phyloP scores from a whole-genome alignment of 306 rosid genomes.

The Rosa lucieae region DNA sequence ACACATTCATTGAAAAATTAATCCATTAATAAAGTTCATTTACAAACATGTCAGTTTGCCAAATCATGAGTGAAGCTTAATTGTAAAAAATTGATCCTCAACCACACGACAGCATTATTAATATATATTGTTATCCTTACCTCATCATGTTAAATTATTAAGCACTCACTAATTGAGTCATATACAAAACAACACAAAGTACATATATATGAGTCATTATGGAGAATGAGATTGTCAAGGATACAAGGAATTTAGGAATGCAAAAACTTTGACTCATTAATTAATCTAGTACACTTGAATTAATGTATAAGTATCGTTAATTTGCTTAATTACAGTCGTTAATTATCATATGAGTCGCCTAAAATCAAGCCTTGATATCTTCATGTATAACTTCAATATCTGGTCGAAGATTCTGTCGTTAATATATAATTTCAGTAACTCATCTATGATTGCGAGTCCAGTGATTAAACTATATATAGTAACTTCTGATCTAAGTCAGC shows the following conservation, averaged over 20 bases:
- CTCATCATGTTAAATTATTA: not conserved
- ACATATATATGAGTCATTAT: not conserved
- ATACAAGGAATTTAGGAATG: not conserved
- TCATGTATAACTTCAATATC: not conserved
- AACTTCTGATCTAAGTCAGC: not conserved
- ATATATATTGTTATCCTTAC: not conserved
- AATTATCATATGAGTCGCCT: not conserved
- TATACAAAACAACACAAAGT: not conserved
- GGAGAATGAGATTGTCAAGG: not conserved
- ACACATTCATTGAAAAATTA: not conserved
- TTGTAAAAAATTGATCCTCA: not conserved
- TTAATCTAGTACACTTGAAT: not conserved
- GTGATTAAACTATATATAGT: not conserved
- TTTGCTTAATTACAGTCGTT: not conserved
- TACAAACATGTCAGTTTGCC: not conserved
- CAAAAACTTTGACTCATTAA: not conserved
- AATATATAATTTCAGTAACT: not conserved
- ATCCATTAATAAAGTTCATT: not conserved
- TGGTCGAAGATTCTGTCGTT: not conserved
- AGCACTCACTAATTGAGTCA: not conserved
- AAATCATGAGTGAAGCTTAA: not conserved
- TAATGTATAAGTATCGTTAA: not conserved
- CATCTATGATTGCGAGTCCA: not conserved
- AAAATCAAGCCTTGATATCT: conserved; percentile 7
- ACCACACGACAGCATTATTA: not conserved